Percentiles rank a stretch among this genome's conserved stretches.
These are phyloP conservation scores for Fusarium subglutinans DNA, from an alignment of 2,329 filamentous ascomycete genomes.

Conservation along the genomic window DNA sequence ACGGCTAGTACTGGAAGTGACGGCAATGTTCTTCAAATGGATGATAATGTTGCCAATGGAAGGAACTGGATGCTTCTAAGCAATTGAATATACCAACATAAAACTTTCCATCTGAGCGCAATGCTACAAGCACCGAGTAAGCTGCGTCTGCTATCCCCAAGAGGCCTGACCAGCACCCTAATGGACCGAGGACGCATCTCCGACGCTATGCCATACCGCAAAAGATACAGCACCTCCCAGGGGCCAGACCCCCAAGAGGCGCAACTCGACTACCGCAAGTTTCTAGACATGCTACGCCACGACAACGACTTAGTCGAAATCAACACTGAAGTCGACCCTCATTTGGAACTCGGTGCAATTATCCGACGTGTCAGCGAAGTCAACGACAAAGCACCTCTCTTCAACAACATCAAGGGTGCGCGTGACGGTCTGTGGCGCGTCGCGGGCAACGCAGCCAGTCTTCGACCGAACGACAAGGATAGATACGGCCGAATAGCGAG, in stretches of 20 bases:
- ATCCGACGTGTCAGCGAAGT: slow-evolving; percentile 56
- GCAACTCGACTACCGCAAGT: slow-evolving; percentile 22
- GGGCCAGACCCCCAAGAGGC: background rate
- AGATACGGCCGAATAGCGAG: slow-evolving; percentile 54
- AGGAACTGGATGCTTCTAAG: background rate
- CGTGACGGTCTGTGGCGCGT: slow-evolving; percentile 55
- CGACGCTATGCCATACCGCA: background rate
- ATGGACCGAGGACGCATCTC: background rate
- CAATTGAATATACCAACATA: background rate
- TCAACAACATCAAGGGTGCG: slow-evolving; percentile 60
- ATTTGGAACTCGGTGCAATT: slow-evolving; percentile 58
- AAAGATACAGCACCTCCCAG: background rate
- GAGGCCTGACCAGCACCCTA: background rate
- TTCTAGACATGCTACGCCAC: slow-evolving; percentile 8
- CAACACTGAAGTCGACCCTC: slow-evolving; percentile 51
- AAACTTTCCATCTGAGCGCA: background rate
- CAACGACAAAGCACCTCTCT: slow-evolving; percentile 57
- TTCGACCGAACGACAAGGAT: slow-evolving; percentile 41
- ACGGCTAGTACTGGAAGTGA: background rate
- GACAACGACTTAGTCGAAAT: slow-evolving; percentile 58
- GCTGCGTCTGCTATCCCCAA: background rate
- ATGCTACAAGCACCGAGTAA: background rate
- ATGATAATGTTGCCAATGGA: background rate
- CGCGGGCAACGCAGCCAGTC: slow-evolving; percentile 54
- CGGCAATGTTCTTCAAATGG: background rate